phyloP scores from a whole-genome alignment of 208 protist genomes.

The Leishmania lainsoni region DNA sequence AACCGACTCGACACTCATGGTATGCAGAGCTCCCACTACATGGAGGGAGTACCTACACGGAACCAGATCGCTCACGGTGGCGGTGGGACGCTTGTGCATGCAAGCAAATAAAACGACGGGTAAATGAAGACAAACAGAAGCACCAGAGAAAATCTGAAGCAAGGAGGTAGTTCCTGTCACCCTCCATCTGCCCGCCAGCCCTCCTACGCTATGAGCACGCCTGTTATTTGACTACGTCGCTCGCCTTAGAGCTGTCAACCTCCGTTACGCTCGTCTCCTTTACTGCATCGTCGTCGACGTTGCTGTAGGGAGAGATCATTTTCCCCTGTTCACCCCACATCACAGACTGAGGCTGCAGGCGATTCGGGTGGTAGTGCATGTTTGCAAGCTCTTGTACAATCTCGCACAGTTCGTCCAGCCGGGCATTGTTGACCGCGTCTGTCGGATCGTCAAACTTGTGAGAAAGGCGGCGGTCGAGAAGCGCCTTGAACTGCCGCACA shows the following conservation, averaged over 20 bases:
- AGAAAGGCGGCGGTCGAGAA: slow-evolving; percentile 53
- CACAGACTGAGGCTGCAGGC: slow-evolving; percentile 15
- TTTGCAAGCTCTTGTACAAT: slow-evolving; percentile 68
- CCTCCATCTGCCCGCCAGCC: background rate
- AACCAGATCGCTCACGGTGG: background rate
- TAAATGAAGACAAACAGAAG: background rate
- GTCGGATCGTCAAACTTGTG: slow-evolving; percentile 61
- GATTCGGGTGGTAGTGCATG: slow-evolving; percentile 52
- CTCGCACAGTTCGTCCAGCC: slow-evolving; percentile 55
- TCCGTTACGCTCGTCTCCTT: background rate
- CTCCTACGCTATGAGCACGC: background rate
- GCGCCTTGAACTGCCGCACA: slow-evolving; percentile 62
- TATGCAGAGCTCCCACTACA: background rate
- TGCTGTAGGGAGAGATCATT: slow-evolving; percentile 44
- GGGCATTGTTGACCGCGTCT: slow-evolving; percentile 62
- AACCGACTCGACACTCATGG: background rate
- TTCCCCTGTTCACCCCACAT: slow-evolving; percentile 62
- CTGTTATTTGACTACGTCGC: background rate
- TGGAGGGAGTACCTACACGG: background rate
- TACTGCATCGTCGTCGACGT: slow-evolving; percentile 5
- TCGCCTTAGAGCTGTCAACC: background rate
- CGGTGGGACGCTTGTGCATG: too few relatives aligned
- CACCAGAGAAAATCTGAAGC: background rate
- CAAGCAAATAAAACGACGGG: background rate
- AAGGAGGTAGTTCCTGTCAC: too few relatives aligned